Conservation (phyloP, 2,329 filamentous ascomycete species). For the Clarireedia paspali region DNA sequence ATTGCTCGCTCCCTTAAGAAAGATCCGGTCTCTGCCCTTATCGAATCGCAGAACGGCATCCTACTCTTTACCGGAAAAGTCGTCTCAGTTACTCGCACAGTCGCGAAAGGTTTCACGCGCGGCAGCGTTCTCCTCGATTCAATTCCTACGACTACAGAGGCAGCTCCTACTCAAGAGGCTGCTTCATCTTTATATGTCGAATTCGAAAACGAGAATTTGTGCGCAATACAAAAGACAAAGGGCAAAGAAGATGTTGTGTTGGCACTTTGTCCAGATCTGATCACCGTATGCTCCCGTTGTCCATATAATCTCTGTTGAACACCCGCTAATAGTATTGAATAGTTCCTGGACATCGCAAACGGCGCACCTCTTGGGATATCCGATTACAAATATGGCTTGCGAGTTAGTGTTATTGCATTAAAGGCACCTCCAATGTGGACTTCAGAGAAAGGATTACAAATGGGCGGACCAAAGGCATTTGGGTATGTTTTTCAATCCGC, state of each 20-base stretch:
- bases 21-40: conserved; percentile 21
- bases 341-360: conserved; percentile 37
- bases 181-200: conserved; percentile 17
- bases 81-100: conserved; percentile 22
- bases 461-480: conserved; percentile 36
- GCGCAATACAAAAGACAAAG: conserved; percentile 15
- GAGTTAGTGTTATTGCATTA: conserved; percentile 42
- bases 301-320: too few relatives aligned
- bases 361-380: conserved; percentile 43
- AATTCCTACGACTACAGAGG: background rate
- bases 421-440: conserved; percentile 44
- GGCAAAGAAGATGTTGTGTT: conserved; percentile 18
- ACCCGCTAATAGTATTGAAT: conserved; percentile 1
- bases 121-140: conserved; percentile 22
- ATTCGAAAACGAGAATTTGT: conserved; percentile 28
- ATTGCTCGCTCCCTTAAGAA: conserved; percentile 26
- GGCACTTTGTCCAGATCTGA: conserved; percentile 26
- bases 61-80: conserved; percentile 27
- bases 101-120: conserved; percentile 25
- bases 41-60: conserved; percentile 22
- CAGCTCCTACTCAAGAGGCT: background rate
- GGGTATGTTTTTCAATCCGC: conserved; percentile 24
- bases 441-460: conserved; percentile 30
- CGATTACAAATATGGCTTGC: conserved; percentile 43
- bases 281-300: conserved; percentile 12